Base-by-base conservation (phyloP, 371 early-diverging fungal genomes). In the Umbelopsis sp. region DNA sequence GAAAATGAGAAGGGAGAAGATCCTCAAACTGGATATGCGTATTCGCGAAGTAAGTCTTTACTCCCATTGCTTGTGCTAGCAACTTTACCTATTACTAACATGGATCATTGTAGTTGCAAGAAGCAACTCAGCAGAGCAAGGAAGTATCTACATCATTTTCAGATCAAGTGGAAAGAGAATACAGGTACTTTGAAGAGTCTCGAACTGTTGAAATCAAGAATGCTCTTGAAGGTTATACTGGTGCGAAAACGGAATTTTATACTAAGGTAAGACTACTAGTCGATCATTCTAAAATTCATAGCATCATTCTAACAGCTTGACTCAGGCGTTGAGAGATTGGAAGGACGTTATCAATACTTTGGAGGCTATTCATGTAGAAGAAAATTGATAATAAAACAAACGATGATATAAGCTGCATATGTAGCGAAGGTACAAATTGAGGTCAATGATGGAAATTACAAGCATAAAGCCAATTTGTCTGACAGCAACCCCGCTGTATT, bases 191-290 rank as follows among this genome's bases (percentile, higher is more conserved):
- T 75, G 86, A 90, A 63, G 66, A 74, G 16, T 86, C 89, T 75
- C 95, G 95, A 80, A 79, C 89, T 64, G 80, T 79, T n/a, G 98
- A 97, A 70, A 86, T 96, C 73, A 91, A 90, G 71, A 86, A 91
- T 37, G 88, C 87, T 25, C 79, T 96, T 53, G 72, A 84, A 24
- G 86, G 86, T 25, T 91, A 93, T 68, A 87, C 91, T 2, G 84
- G 89, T 14, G 87, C 88, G 24, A 93, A 96, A 72, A 86, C 94
- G 9, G 87, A 88, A 65, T 96, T 91, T 70, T 93, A 91, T 74
- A 83, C 92, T 68, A 83, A 92, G 83, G 94, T 91, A 82, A 63
- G 57, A 0, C 29, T 18, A 7, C 4, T 4, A 37, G 35, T 14
- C 12, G 11, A 35, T 57, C 14, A 12, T 12, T 12, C 3, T 5